A percentile compares a stretch with the other conserved stretches of the same genome.
Evolutionary conservation across 768 basidiomycete species (phyloP).

Genomic region (Sporobolomyces roseus): DNA sequence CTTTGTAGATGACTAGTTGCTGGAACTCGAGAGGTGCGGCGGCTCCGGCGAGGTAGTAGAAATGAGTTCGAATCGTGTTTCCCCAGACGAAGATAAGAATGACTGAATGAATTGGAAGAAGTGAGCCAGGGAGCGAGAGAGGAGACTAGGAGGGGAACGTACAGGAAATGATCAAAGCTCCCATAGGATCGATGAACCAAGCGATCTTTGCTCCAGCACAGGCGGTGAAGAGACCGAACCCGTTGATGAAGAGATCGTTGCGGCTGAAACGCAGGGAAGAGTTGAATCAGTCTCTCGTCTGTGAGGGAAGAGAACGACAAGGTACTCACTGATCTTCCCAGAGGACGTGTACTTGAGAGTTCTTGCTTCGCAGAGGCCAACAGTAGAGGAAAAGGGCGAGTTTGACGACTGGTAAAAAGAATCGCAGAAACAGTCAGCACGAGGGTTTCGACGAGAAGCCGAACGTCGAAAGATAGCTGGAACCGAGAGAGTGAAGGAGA

Average conservation of each 20-base stretch:
- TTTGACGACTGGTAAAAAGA: constrained; percentile 59
- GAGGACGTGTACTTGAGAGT: constrained; percentile 70
- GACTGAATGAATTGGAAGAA: constrained; percentile 24
- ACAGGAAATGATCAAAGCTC: constrained; percentile 49
- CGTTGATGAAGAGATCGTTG: constrained; percentile 30
- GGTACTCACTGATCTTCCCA: constrained; percentile 82
- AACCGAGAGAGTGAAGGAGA: constrained; percentile 6
- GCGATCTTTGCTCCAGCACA: constrained; percentile 51
- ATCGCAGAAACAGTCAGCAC: no score
- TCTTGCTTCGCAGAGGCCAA: constrained; percentile 67
- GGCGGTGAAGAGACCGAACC: constrained; percentile 50
- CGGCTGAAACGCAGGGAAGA: constrained; percentile 7
- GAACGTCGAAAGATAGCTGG: neutral
- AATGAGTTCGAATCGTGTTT: constrained; percentile 71
- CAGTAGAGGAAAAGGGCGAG: constrained; percentile 83
- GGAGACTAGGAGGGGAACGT: neutral
- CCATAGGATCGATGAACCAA: constrained; percentile 50
- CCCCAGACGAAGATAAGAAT: constrained; percentile 70
- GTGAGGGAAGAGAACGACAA: constrained; percentile 56
- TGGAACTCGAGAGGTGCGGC: constrained; percentile 83
- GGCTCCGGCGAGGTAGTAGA: constrained; percentile 82
- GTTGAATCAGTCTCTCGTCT: neutral
- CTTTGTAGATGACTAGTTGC: constrained; percentile 88
- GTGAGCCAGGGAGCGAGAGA: neutral
- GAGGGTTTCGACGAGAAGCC: neutral